phyloP scores from a whole-genome alignment of 2,329 filamentous ascomycete species.

The Ceratocystis lukuohia region DNA sequence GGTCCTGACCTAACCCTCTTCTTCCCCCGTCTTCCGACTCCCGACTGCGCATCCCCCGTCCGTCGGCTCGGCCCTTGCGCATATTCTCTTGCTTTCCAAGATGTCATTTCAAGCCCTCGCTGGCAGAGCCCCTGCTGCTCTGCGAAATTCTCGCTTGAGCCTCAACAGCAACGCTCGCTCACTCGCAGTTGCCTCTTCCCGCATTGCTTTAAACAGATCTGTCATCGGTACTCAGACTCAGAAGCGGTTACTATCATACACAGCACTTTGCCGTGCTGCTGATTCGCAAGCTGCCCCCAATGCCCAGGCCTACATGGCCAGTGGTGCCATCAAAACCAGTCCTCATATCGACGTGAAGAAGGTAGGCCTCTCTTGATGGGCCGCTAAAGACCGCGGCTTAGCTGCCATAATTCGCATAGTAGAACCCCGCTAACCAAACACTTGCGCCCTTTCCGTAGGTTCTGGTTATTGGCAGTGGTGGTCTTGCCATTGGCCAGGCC shows the following conservation, averaged over 20 bases:
- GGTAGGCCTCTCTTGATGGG: constrained; percentile 21
- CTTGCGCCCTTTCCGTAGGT: constrained; percentile 32
- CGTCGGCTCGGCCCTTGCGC: neutral
- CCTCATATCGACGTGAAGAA: constrained; percentile 86
- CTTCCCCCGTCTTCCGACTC: neutral
- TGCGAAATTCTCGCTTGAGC: constrained; percentile 37
- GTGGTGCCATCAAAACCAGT: constrained; percentile 68
- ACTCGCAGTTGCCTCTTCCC: constrained; percentile 11
- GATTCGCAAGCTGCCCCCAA: constrained; percentile 58
- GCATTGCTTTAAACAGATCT: constrained; percentile 13
- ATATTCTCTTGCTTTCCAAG: neutral
- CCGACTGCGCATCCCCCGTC: neutral
- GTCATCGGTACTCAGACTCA: constrained; percentile 22
- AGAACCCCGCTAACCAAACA: neutral
- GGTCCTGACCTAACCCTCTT: neutral
- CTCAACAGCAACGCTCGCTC: constrained; percentile 12
- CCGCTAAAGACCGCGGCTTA: neutral
- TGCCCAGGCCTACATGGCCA: constrained; percentile 76
- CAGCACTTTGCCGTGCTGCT: constrained; percentile 30
- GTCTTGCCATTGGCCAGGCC: constrained; percentile 90
- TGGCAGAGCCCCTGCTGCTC: constrained; percentile 43
- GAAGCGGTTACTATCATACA: constrained; percentile 38
- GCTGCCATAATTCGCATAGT: neutral
- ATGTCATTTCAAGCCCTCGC: constrained; percentile 34
- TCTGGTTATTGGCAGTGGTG: constrained; percentile 87